Evolutionary conservation across 768 basidiomycete genomes (phyloP), one percentile per base, ranked within the genome.

Genomic region (Lepiota subincarnata): DNA sequence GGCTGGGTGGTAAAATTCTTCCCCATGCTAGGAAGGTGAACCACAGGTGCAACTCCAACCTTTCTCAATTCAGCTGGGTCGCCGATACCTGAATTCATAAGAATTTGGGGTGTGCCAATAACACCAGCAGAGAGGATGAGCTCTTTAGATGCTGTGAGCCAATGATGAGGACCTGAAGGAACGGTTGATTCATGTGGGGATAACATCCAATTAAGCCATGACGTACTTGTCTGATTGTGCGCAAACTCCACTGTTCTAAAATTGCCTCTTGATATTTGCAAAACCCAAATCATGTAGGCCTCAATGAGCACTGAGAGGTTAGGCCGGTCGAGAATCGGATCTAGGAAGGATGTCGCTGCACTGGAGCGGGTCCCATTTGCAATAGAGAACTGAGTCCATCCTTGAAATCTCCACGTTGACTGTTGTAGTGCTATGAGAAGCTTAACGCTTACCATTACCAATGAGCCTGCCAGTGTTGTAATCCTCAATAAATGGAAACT

Each of bases 71-170:
- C 58, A 11, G 48, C 36, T 8, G 39, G 31, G n/a, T 62, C 58
- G 2, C 69, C 69, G 38, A 70, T 60, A 14, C 67, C 68, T 0
- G 62, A 63, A 24, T 58, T 44, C 45, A 67, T 56, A 8, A 67
- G 59, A 1, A 67, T 56, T 24, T 64, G 63, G 4, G 66, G 64
- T 1, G 62, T 63, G 1, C 35, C 59, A 1, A 66, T 50, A 6
- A 58, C 53, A 13, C 66, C 66, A 6, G 58, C 55, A 13, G 62
- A 71, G 14, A 83, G 57, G 11, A 83, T 68, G 36, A 83, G 69
- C 59, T 83, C 81, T 55, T 74, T 77, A 53, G 60, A 59, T 0
- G 79, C 81, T 7, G 56, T 69, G 0, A 68, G 73, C 2, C 64
- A 64, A 53, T n/a, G 48, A 4, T 20, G 48, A 6, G 36, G 48